Percentiles rank a stretch among this genome's conserved stretches.
Conservation (phyloP, 371 early-diverging fungal genomes). For the Chytridiales sp. region DNA sequence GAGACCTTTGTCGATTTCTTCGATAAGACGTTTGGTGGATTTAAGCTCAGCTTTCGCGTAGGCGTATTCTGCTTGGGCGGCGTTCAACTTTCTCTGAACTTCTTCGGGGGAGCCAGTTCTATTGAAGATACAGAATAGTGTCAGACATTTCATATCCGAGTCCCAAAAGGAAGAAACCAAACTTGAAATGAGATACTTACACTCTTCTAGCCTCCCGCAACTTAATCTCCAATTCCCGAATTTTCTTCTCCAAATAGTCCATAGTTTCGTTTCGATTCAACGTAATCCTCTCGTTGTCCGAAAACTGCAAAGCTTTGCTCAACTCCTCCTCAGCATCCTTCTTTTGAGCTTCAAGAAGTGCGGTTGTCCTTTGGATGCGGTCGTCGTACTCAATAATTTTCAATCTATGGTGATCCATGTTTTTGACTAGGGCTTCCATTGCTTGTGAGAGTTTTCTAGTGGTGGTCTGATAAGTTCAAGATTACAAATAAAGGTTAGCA, state of each 20-base stretch:
- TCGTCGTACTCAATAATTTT: not conserved
- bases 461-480: no score
- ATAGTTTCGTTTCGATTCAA: slow-evolving; percentile 11
- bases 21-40: slow-evolving; percentile 1
- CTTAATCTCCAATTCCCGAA: slow-evolving; percentile 24
- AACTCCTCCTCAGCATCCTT: slow-evolving; percentile 35
- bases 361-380: not conserved
- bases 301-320: slow-evolving; percentile 26
- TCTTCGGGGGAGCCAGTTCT: slow-evolving; percentile 48
- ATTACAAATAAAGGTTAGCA: no score
- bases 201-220: slow-evolving; percentile 30
- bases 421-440: no score
- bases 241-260: slow-evolving; percentile 21
- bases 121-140: slow-evolving; percentile 16
- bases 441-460: no score
- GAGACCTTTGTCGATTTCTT: slow-evolving; percentile 54
- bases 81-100: slow-evolving; percentile 62
- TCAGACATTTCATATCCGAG: no score
- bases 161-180: not conserved
- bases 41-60: slow-evolving; percentile 8
- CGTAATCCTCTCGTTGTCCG: slow-evolving; percentile 30
- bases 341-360: slow-evolving; percentile 20
- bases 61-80: slow-evolving; percentile 24
- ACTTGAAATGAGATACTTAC: slow-evolving; percentile 23
- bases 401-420: no score